Evolutionary conservation across 306 rosid genomes (phyloP), one percentile per base, ranked within the genome.

Genomic region (Canavalia gladiata): DNA sequence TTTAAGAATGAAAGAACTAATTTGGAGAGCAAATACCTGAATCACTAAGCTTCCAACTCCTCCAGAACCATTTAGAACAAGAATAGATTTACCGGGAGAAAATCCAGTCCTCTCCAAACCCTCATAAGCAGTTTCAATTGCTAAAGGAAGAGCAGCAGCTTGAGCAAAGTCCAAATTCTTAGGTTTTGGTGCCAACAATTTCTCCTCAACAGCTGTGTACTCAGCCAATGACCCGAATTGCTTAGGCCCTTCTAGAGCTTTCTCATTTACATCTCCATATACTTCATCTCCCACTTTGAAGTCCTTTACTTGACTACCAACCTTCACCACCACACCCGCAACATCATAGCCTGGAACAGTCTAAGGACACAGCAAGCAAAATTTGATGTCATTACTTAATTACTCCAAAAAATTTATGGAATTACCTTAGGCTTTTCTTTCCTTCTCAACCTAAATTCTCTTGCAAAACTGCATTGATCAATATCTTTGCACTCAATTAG

Each of bases 291-390:
- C 98, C 46, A 86, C 97, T 76, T 92, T 91, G 52, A 92, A 90
- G 8, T 86, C 91, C 88, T 88, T 91, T 7, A 92, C 98, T 72
- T 88, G 12, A 62, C 94, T 87, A 4, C 97, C 98, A 79, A 85
- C 92, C 86, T 92, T 94, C 55, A 89, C 97, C 80, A 92, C 97
- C 79, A 92, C 90, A n/a, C 97, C 97, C 2, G 97, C 93, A 7
- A 94, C 93, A 83, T 94, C 97, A 75, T 92, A 95, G 12, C 98
- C 99, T 31, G 99, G 99, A 82, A 95, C 92, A 83, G 98, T 95
- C 99, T 95, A 76, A 62, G 59, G 0, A 41, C 69, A 52, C 77
- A 86, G 34, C 10, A 73, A 86, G 4, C n/a, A 4, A 82, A 45
- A 35, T 30, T 45, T 67, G 7, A 77, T 58, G 55, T 57, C 54